phyloP scores from a whole-genome alignment of 1,284 basidiomycete genomes.

The Mycosarcoma mackinlayi region DNA sequence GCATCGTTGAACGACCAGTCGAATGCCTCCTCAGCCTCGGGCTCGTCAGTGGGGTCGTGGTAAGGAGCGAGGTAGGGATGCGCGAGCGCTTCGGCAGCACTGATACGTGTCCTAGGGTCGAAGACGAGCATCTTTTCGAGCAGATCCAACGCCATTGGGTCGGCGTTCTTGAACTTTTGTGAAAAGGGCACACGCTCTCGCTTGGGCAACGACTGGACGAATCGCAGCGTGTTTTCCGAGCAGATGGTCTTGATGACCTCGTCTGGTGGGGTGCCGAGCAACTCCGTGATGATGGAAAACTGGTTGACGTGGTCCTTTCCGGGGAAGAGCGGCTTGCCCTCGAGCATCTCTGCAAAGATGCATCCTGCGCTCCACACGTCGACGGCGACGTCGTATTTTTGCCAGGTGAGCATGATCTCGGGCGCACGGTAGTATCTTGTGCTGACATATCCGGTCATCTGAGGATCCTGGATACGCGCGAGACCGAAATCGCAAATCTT shows the following conservation, averaged over 20 bases:
- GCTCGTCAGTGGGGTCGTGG: slow-evolving; percentile 98
- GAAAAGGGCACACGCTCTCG: slow-evolving; percentile 93
- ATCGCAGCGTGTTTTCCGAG: slow-evolving; percentile 98
- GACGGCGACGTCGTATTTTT: slow-evolving; percentile 98
- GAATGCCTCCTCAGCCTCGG: slow-evolving; percentile 90
- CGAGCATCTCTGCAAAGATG: slow-evolving; percentile 99
- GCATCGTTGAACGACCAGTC: slow-evolving; percentile 99
- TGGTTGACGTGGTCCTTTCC: slow-evolving; percentile 99
- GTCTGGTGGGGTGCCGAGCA: slow-evolving; percentile 96
- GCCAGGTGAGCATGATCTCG: slow-evolving; percentile 99
- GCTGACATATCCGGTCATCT: slow-evolving; percentile 99
- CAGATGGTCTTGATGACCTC: slow-evolving; percentile 99
- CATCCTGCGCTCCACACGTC: slow-evolving; percentile 99
- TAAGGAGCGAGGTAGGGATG: slow-evolving; percentile 98
- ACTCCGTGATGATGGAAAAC: slow-evolving; percentile 99
- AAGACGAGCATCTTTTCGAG: slow-evolving; percentile 99
- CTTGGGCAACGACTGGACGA: slow-evolving; percentile 97
- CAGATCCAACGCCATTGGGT: slow-evolving; percentile 93
- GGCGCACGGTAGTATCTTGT: slow-evolving; percentile 98
- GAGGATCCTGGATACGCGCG: slow-evolving; percentile 90
- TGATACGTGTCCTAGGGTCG: slow-evolving; percentile 95
- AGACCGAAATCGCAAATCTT: slow-evolving; percentile 99
- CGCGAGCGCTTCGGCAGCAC: slow-evolving; percentile 86
- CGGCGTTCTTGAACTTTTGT: slow-evolving; percentile 89
- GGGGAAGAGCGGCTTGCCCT: slow-evolving; percentile 98